phyloP scores from a whole-genome alignment of 768 basidiomycete species.

The Podaxis sp. region DNA sequence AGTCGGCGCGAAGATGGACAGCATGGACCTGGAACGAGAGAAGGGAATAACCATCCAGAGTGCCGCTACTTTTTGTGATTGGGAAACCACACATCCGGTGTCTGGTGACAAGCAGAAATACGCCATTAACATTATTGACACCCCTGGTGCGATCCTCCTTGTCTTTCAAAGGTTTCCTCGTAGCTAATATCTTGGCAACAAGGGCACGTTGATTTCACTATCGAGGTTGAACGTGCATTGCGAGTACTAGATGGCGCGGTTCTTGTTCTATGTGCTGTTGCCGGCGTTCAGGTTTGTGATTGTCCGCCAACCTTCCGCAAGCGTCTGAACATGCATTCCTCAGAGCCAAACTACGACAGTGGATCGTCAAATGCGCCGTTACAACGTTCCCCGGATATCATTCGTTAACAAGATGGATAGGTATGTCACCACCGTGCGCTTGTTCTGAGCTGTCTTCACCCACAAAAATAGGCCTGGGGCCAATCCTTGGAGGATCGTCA shows the following conservation, averaged over 20 bases:
- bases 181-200: background rate
- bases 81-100: conserved; percentile 68
- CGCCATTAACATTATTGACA: conserved; percentile 97
- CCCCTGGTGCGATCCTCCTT: conserved; percentile 62
- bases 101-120: conserved; percentile 74
- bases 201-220: conserved; percentile 99
- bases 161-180: background rate
- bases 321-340: background rate
- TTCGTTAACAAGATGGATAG: conserved; percentile 99
- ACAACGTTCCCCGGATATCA: conserved; percentile 92
- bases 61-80: conserved; percentile 98
- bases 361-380: conserved; percentile 97
- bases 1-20: conserved; percentile 99
- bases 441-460: background rate
- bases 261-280: conserved; percentile 93
- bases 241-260: conserved; percentile 97
- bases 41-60: conserved; percentile 99
- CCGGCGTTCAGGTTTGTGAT: conserved; percentile 79
- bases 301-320: background rate
- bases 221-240: conserved; percentile 96
- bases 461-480: conserved; percentile 73
- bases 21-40: conserved; percentile 97
- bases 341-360: conserved; percentile 99
- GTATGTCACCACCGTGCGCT: conserved; percentile 32
- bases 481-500: conserved; percentile 93